A percentile compares a stretch with the other conserved stretches of the same genome.
Evolutionary conservation across 768 basidiomycete genomes (phyloP).

Genomic region (Butyriboletus loyo): DNA sequence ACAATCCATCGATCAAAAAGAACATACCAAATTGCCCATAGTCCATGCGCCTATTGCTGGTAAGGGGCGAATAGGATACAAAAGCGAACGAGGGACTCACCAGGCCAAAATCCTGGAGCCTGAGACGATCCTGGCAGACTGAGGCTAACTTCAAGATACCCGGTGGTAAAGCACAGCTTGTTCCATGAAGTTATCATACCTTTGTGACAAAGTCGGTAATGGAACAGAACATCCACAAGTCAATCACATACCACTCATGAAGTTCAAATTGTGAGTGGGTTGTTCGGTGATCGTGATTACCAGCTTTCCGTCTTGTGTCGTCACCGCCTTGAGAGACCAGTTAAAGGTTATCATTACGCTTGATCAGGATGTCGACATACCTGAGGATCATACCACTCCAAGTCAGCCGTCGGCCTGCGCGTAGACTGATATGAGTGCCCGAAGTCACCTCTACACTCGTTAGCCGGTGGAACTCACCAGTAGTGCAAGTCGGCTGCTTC

Average conservation of each 20-base stretch:
- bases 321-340: constrained; percentile 46
- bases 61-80: constrained; percentile 2
- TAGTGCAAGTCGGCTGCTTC: constrained; percentile 87
- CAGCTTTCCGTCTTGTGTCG: constrained; percentile 73
- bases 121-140: constrained; percentile 65
- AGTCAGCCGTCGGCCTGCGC: constrained; percentile 60
- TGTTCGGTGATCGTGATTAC: constrained; percentile 76
- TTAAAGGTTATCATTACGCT: constrained; percentile 1
- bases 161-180: constrained; percentile 92
- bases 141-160: constrained; percentile 81
- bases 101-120: constrained; percentile 84
- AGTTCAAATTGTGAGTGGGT: constrained; percentile 77
- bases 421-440: constrained; percentile 5
- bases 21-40: constrained; percentile 60
- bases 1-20: not conserved
- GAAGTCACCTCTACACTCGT: not conserved
- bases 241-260: constrained; percentile 59
- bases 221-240: not conserved
- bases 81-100: constrained; percentile 37
- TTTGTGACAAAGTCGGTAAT: constrained; percentile 19
- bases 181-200: constrained; percentile 88
- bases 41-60: constrained; percentile 57
- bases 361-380: constrained; percentile 34
- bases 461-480: constrained; percentile 42
- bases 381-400: constrained; percentile 83